These are phyloP conservation scores for Amanita fuliginea DNA, from an alignment of 768 basidiomycete genomes.

Conservation along the genomic window DNA sequence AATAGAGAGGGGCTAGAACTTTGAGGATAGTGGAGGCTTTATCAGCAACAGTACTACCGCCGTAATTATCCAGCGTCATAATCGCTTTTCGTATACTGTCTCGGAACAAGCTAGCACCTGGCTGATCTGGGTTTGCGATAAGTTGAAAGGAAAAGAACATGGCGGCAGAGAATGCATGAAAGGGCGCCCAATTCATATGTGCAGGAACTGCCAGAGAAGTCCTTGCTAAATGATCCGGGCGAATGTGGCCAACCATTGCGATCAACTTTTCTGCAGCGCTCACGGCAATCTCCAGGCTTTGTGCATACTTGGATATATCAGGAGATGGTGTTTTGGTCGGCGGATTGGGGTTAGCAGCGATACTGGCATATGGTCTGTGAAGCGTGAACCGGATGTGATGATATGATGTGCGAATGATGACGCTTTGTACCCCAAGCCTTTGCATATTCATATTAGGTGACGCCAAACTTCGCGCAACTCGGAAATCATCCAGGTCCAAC, in stretches of 20 bases:
- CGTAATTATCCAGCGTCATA: constrained; percentile 51
- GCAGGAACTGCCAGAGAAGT: constrained; percentile 63
- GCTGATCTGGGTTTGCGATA: constrained; percentile 70
- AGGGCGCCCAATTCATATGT: constrained; percentile 77
- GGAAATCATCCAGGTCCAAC: constrained; percentile 67
- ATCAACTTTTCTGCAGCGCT: constrained; percentile 70
- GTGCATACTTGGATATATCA: constrained; percentile 34
- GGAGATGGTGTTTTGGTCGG: constrained; percentile 17
- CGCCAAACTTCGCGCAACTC: constrained; percentile 60
- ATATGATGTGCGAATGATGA: constrained; percentile 68
- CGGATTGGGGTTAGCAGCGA: constrained; percentile 16
- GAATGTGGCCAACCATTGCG: constrained; percentile 63
- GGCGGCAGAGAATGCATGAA: constrained; percentile 76
- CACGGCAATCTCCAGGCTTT: constrained; percentile 65
- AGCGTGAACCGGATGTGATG: constrained; percentile 80
- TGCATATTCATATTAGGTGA: constrained; percentile 47
- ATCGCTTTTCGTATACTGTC: constrained; percentile 64
- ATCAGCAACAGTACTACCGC: constrained; percentile 58
- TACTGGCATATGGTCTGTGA: constrained; percentile 64
- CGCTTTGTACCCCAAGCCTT: constrained; percentile 69
- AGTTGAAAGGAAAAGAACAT: constrained; percentile 92
- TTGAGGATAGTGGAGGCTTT: constrained; percentile 64
- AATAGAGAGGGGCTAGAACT: constrained; percentile 65
- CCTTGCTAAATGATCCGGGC: constrained; percentile 65
- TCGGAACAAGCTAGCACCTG: constrained; percentile 67